Evolutionary conservation across 163 green algal species (phyloP).

Genomic region (Chlamydomonas reinhardtii): DNA sequence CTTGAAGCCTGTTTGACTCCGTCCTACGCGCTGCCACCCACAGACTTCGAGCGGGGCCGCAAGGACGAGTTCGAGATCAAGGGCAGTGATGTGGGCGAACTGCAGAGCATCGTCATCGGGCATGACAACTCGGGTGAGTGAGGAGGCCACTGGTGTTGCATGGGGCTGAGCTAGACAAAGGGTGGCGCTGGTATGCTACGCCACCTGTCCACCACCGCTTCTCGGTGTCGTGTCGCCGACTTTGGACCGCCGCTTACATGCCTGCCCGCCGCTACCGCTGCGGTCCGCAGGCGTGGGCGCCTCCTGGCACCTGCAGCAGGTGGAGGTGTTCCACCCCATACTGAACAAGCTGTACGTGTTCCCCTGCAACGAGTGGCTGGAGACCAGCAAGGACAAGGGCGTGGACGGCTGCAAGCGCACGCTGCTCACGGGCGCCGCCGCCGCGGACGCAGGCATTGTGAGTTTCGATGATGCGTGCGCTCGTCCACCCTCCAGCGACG

Average conservation of each 20-base stretch:
- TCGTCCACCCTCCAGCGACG: too few relatives aligned
- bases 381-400: slow-evolving; percentile 32
- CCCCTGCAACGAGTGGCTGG: slow-evolving; percentile 64
- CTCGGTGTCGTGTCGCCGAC: too few relatives aligned
- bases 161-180: not conserved
- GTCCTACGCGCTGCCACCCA: too few relatives aligned
- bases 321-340: slow-evolving; percentile 66
- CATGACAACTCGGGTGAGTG: slow-evolving; percentile 63
- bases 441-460: slow-evolving; percentile 6
- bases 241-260: too few relatives aligned
- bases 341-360: slow-evolving; percentile 57
- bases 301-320: slow-evolving; percentile 69
- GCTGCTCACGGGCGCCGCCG: slow-evolving; percentile 38
- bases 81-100: slow-evolving; percentile 56
- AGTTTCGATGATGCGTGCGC: too few relatives aligned
- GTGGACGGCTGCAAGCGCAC: slow-evolving; percentile 43
- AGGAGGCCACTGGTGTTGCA: not conserved
- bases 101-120: slow-evolving; percentile 59
- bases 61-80: slow-evolving; percentile 67
- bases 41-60: slow-evolving; percentile 68
- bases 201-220: too few relatives aligned
- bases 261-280: too few relatives aligned
- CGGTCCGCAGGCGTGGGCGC: slow-evolving; percentile 50
- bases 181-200: not conserved
- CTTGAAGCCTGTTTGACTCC: too few relatives aligned